Base-by-base conservation (phyloP, 306 rosid species). In the Castanospermum australe region DNA sequence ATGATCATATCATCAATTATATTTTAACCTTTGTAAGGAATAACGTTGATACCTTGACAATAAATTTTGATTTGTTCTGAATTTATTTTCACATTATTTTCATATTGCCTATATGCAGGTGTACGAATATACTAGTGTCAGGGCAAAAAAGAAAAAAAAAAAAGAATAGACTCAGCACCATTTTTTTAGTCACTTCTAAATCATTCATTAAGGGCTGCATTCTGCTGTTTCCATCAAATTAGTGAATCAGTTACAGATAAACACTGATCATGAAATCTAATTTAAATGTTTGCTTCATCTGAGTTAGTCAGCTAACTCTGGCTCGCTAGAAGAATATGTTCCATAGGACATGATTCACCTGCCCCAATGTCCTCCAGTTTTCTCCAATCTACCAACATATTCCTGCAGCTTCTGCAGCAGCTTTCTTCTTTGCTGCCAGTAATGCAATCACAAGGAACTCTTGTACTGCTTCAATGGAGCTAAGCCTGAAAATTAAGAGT, bases 131-230 rank as follows among this genome's bases (percentile, higher is more conserved):
- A 66, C 28, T 9, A 56, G 41, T 32, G 65, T 36, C 32, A 0
- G 10, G 6, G 21, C 36, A 13, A 60, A 76, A 39, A 20, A 68
- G n/a, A n/a, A n/a, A n/a, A 35, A 22, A 44, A 75, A 21, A 62
- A 51, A 7, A 25, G 30, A 59, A 1, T 14, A 71, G 21, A 11
- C 6, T 44, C n/a, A 32, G 8, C 35, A 36, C 35, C n/a, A 44
- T 66, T 66, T 15, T 64, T 59, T 59, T 5, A 51, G 35, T 72
- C 67, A 62, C 32, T 30, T 71, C 8, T 15, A 57, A 35, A 63
- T 80, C 73, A 56, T 80, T 76, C 22, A 59, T 33, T n/a, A n/a
- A n/a, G n/a, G 75, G 39, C 67, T 72, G n/a, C n/a, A n/a, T n/a
- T n/a, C n/a, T n/a, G 75, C 6, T n/a, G 33, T 60, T 54, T 39